A percentile compares a stretch with the other conserved stretches of the same genome.
phyloP scores from a whole-genome alignment of 345 rosid species.

The Salix dunnii region DNA sequence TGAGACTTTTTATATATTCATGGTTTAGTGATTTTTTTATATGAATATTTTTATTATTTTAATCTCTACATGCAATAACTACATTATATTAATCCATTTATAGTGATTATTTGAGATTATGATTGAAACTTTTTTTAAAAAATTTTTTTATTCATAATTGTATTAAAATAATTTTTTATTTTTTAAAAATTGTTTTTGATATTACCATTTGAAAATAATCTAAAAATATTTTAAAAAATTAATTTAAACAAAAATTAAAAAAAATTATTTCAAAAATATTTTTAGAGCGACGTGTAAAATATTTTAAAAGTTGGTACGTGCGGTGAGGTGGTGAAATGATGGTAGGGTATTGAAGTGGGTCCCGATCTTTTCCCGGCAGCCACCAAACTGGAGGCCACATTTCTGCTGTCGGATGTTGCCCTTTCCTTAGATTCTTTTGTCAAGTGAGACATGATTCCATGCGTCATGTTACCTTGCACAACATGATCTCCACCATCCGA shows the following conservation, averaged over 20 bases:
- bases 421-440: constrained; percentile 22
- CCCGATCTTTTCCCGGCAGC: constrained; percentile 32
- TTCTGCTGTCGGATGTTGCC: constrained; percentile 26
- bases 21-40: neutral
- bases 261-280: no score
- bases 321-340: constrained; percentile 28
- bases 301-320: no score
- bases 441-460: constrained; percentile 1
- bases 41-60: neutral
- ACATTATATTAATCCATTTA: constrained; percentile 7
- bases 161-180: no score
- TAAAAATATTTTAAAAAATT: no score
- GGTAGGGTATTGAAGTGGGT: constrained; percentile 17
- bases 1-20: neutral
- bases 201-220: accelerated
- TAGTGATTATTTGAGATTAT: no score
- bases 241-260: no score
- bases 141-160: accelerated
- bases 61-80: neutral
- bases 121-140: no score
- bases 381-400: constrained; percentile 43
- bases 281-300: no score
- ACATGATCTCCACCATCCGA: neutral
- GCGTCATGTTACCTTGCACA: neutral
- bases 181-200: no score